These are phyloP conservation scores for Clavispora carvajalis DNA, from an alignment of 805 yeast genomes.

Conservation along the genomic window DNA sequence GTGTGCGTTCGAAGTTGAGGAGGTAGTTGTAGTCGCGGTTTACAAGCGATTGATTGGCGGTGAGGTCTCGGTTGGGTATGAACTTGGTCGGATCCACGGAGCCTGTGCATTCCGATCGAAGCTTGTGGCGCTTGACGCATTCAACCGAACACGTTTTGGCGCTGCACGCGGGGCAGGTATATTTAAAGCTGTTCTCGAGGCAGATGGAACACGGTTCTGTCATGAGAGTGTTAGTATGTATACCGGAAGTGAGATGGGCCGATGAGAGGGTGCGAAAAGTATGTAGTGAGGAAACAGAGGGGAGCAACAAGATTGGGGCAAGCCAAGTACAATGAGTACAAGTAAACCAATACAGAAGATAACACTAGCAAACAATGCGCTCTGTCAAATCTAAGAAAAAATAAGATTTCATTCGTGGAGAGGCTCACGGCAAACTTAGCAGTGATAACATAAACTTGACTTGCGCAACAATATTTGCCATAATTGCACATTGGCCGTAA, in stretches of 20 bases:
- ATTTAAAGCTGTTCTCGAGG: conserved; percentile 42
- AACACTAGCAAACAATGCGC: too few relatives aligned
- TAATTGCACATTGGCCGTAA: too few relatives aligned
- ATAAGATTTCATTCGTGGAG: too few relatives aligned
- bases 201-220: conserved; percentile 29
- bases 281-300: neutral
- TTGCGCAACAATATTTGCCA: too few relatives aligned
- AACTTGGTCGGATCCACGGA: conserved; percentile 55
- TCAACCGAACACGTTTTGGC: conserved; percentile 60
- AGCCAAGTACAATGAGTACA: too few relatives aligned
- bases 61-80: conserved; percentile 43
- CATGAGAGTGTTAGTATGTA: neutral
- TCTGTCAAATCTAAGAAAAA: too few relatives aligned
- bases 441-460: too few relatives aligned
- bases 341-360: too few relatives aligned
- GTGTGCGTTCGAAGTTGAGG: conserved; percentile 50
- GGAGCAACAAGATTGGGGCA: neutral
- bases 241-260: neutral
- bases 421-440: too few relatives aligned
- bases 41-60: conserved; percentile 39
- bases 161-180: conserved; percentile 78
- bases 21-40: conserved; percentile 84
- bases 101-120: conserved; percentile 61
- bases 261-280: neutral
- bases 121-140: conserved; percentile 72